These are phyloP conservation scores for Saturnispora ahearnii DNA, from an alignment of 805 yeast genomes.

Conservation along the genomic window DNA sequence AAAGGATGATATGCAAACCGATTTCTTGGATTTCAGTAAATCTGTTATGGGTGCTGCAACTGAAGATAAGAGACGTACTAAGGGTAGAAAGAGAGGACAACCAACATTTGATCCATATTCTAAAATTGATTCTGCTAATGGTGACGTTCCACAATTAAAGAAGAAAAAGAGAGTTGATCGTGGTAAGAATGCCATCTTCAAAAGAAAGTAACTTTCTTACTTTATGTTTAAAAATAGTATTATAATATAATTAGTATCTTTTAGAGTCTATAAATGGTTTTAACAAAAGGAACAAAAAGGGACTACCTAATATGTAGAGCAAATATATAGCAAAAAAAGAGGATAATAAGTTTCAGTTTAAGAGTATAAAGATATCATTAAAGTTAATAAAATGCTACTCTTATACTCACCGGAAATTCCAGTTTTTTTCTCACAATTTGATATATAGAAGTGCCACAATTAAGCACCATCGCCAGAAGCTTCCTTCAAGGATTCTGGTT, in stretches of 20 bases:
- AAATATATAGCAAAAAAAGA: too few species aligned
- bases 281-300: neutral
- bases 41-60: slow-evolving; percentile 15
- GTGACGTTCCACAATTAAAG: slow-evolving; percentile 20
- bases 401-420: too few species aligned
- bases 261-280: neutral
- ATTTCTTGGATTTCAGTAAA: slow-evolving; percentile 25
- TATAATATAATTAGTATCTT: neutral
- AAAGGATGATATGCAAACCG: slow-evolving; percentile 16
- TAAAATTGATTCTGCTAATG: slow-evolving; percentile 17
- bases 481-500: slow-evolving; percentile 41
- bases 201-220: slow-evolving; percentile 14
- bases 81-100: slow-evolving; percentile 23
- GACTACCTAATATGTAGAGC: too few species aligned
- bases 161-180: slow-evolving; percentile 21
- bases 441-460: neutral
- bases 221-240: too few species aligned
- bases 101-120: slow-evolving; percentile 53
- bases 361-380: too few species aligned
- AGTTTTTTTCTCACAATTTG: neutral
- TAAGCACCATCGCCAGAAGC: neutral
- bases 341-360: too few species aligned
- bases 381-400: too few species aligned
- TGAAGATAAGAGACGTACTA: slow-evolving; percentile 12
- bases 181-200: slow-evolving; percentile 24